Evolutionary conservation across 2,329 filamentous ascomycete genomes (phyloP), one percentile per base, ranked within the genome.

Genomic region (Penicillium sp.): DNA sequence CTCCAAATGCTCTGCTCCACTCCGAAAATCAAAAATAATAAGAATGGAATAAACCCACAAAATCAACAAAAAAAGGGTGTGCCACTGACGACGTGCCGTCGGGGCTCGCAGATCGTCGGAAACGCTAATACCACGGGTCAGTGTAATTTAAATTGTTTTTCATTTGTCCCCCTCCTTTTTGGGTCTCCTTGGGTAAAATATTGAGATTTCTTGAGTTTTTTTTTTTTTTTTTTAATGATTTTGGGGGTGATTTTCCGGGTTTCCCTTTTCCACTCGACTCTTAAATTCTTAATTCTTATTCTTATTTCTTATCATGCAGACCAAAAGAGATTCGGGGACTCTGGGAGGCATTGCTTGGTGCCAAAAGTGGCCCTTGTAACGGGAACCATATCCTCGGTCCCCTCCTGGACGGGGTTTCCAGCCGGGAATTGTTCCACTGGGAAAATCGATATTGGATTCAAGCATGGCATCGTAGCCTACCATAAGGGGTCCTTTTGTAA

Each of bases 81-180:
- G 75, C 74, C 75, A 76, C 75, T 77, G 75, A 77, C 74, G 75
- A 76, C 71, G 74, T 75, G 68, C 73, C 71, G 53, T 73, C 71
- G 69, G 70, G 72, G 74, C 70, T 73, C 76, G 75, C 74, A 75
- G 75, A 77, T 77, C 75, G 65, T 73, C 70, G 37, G 60, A 63
- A 60, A 65, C 42, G 60, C 56, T 68, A 65, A 61, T 28, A 54
- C 52, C 51, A 37, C 51, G 51, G 40, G 62, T 66, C 51, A 61
- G 58, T 52, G 52, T 56, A 55, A 46, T 55, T 46, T 48, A 30
- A 28, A 26, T 37, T 28, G 53, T 6, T 2, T 16, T 8, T 30
- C 28, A 5, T 30, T 30, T 30, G 5, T 30, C 28, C 13, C 19
- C 13, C 22, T 19, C 10, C 30, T 26, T 6, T 42, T 10, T 22